phyloP scores from a whole-genome alignment of 495 filamentous ascomycete genomes.

The Cairneyella variabilis region DNA sequence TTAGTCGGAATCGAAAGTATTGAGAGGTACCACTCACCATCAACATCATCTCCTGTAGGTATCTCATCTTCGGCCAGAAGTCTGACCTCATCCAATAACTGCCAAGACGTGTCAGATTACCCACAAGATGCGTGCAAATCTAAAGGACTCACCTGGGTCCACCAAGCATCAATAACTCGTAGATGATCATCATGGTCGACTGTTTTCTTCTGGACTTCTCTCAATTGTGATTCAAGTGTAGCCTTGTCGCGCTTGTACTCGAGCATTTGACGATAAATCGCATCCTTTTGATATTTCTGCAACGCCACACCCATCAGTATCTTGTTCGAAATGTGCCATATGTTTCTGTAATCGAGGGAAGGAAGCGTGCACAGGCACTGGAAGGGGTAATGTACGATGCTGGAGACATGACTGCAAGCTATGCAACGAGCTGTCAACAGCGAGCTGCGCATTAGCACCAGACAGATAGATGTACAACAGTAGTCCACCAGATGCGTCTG shows the following conservation, averaged over 20 bases:
- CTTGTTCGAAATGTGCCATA: not conserved
- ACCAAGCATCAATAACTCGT: constrained; percentile 86
- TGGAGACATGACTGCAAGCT: constrained; percentile 28
- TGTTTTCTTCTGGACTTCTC: constrained; percentile 69
- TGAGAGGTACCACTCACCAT: constrained; percentile 44
- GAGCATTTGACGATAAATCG: constrained; percentile 94
- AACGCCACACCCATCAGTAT: constrained; percentile 22
- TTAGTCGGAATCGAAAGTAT: constrained; percentile 4
- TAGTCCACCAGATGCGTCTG: constrained; percentile 17
- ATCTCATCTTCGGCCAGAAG: constrained; percentile 53
- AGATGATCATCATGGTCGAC: constrained; percentile 87
- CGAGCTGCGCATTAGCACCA: constrained; percentile 46
- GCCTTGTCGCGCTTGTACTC: constrained; percentile 90
- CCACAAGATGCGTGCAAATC: constrained; percentile 1
- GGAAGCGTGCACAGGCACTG: constrained; percentile 7
- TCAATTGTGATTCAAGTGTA: constrained; percentile 69
- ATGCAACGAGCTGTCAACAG: constrained; percentile 38
- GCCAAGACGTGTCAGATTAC: constrained; percentile 30
- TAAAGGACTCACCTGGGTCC: constrained; percentile 66
- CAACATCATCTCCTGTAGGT: constrained; percentile 37
- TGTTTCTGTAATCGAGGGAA: not conserved
- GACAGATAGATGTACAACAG: constrained; percentile 32
- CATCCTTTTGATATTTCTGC: constrained; percentile 95
- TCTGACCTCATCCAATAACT: constrained; percentile 86
- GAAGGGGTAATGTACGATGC: constrained; percentile 17